Evolutionary conservation across 73 alveolate genomes (phyloP).

Genomic region (Paramecium sexaurelia): DNA sequence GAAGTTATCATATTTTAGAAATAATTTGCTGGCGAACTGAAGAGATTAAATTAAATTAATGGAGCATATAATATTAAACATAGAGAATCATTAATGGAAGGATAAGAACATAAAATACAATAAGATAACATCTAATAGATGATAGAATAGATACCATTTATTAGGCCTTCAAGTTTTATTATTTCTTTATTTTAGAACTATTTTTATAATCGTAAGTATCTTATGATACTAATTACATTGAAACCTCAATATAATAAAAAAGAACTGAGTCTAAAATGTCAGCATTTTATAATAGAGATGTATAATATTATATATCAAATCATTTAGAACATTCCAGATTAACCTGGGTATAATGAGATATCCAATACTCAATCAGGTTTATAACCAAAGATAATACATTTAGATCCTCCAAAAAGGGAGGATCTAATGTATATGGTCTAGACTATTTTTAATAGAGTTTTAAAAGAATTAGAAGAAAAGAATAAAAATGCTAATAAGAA

Average conservation of each 20-base stretch:
- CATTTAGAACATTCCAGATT: background rate
- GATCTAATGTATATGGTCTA: slow-evolving; percentile 39
- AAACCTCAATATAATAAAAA: background rate
- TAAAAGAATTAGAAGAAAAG: slow-evolving; percentile 17
- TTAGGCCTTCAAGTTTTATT: background rate
- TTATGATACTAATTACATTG: background rate
- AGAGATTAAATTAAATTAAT: background rate
- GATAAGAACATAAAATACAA: background rate
- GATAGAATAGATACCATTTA: slow-evolving; percentile 45
- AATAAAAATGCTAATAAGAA: background rate
- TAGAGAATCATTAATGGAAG: slow-evolving; percentile 56
- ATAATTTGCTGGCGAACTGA: background rate
- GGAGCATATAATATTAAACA: slow-evolving; percentile 47
- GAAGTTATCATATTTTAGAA: background rate
- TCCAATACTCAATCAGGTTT: background rate
- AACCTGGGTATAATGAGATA: background rate
- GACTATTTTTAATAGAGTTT: background rate
- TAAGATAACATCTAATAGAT: slow-evolving; percentile 17
- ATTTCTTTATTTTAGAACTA: background rate
- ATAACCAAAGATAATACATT: background rate
- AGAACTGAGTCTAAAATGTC: slow-evolving; percentile 26
- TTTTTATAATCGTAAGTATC: background rate
- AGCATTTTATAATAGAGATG: slow-evolving; percentile 19
- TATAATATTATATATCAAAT: background rate
- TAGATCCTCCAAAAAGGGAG: slow-evolving; percentile 60